Percentiles rank a stretch among this genome's conserved stretches.
phyloP scores from a whole-genome alignment of 75 land plant genomes.

The Sequoia sempervirens region DNA sequence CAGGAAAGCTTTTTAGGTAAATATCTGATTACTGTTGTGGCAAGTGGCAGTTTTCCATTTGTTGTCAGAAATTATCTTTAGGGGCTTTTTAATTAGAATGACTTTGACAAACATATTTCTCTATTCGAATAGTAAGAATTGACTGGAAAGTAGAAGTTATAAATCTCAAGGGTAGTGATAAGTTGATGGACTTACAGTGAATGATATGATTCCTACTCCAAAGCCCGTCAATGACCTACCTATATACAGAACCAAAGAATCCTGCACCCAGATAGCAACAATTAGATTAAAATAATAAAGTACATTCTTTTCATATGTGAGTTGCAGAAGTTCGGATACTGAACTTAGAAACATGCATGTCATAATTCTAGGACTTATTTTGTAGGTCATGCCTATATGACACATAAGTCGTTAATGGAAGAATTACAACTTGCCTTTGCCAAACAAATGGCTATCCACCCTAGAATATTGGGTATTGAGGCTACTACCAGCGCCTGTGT shows the following conservation, averaged over 20 bases:
- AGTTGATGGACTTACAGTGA: constrained; percentile 23
- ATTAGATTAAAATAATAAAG: not conserved
- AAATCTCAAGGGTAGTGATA: not conserved
- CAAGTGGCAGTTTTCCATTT: not conserved
- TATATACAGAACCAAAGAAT: constrained; percentile 11
- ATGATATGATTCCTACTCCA: constrained; percentile 30
- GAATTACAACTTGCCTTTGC: constrained; percentile 43
- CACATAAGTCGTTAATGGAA: not conserved
- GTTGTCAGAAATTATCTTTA: not conserved
- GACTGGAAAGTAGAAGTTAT: not conserved
- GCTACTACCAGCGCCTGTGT: constrained; percentile 80
- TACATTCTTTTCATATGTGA: not conserved
- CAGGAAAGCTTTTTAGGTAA: not conserved
- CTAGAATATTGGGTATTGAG: constrained; percentile 71
- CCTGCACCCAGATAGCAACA: constrained; percentile 9
- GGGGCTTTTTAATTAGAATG: not conserved
- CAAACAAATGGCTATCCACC: constrained; percentile 77
- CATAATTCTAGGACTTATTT: not conserved
- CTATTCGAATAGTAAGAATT: not conserved
- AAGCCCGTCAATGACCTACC: constrained; percentile 24
- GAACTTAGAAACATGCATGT: not conserved
- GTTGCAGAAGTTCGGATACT: not conserved
- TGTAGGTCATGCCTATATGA: not conserved
- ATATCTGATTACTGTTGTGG: not conserved
- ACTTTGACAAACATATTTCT: not conserved